A percentile compares a stretch with the other conserved stretches of the same genome.
phyloP scores from a whole-genome alignment of 352 stramenopile species.

The Phytophthora kernoviae region DNA sequence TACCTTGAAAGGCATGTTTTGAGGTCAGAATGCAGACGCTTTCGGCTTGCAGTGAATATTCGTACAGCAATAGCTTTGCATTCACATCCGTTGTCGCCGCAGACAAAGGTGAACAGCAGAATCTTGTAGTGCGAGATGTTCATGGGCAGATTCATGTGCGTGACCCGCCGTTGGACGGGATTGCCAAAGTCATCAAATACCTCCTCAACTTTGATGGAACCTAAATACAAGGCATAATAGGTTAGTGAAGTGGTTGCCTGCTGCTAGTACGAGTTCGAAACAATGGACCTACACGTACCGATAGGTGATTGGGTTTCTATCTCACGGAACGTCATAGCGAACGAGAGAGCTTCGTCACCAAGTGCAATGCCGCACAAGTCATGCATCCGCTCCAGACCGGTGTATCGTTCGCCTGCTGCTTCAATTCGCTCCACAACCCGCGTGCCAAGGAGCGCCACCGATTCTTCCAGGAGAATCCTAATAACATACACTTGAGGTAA shows the following conservation, averaged over 20 bases:
- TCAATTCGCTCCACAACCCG: background rate
- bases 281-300: background rate
- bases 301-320: background rate
- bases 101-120: constrained; percentile 6
- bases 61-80: constrained; percentile 3
- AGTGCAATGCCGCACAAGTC: constrained; percentile 6
- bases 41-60: background rate
- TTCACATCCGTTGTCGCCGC: constrained; percentile 1
- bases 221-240: background rate
- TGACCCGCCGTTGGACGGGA: background rate
- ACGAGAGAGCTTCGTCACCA: background rate
- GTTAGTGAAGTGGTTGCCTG: background rate
- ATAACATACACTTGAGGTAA: no score
- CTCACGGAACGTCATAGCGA: background rate
- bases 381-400: background rate
- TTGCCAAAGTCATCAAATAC: constrained; percentile 1
- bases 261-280: background rate
- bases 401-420: constrained; percentile 1
- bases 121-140: constrained; percentile 4
- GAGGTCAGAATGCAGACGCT: no score
- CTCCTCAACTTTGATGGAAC: constrained; percentile 1
- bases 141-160: background rate
- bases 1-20: no score
- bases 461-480: constrained; percentile 4
- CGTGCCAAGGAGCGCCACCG: background rate